Evolutionary conservation across 805 yeast species (phyloP).

Genomic region (Metschnikowia noctiluminum): DNA sequence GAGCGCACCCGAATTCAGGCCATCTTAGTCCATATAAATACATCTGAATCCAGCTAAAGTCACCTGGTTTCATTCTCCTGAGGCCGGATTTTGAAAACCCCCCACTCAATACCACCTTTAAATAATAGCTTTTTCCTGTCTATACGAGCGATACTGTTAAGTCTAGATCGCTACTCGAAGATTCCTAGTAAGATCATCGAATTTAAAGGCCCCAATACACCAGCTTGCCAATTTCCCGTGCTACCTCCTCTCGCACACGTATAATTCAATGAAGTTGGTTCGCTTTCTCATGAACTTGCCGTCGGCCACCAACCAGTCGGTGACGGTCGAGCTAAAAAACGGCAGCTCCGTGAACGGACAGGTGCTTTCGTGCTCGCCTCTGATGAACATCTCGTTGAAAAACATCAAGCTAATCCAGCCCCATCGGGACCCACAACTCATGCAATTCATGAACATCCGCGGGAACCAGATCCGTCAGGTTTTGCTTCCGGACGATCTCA

Average conservation of each 20-base stretch:
- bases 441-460: slow-evolving; percentile 80
- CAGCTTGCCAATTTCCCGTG: not conserved
- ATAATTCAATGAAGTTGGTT: slow-evolving; percentile 55
- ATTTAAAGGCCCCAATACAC: too few species aligned
- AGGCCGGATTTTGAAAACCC: too few species aligned
- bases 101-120: too few species aligned
- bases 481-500: slow-evolving; percentile 79
- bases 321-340: slow-evolving; percentile 86
- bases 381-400: slow-evolving; percentile 82
- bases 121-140: too few species aligned
- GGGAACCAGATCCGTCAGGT: slow-evolving; percentile 87
- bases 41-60: too few species aligned
- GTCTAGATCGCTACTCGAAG: too few species aligned
- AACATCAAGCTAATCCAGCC: slow-evolving; percentile 76
- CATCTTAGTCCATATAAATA: too few species aligned
- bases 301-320: slow-evolving; percentile 66
- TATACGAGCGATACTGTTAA: too few species aligned
- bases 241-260: not conserved
- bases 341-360: slow-evolving; percentile 87
- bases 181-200: too few species aligned
- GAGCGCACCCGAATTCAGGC: too few species aligned
- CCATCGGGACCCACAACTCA: slow-evolving; percentile 61
- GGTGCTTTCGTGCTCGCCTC: slow-evolving; percentile 78
- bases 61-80: too few species aligned
- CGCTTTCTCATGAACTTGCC: slow-evolving; percentile 78